Base-by-base conservation (phyloP, 2,329 filamentous ascomycete species). In the Akanthomyces muscarius region DNA sequence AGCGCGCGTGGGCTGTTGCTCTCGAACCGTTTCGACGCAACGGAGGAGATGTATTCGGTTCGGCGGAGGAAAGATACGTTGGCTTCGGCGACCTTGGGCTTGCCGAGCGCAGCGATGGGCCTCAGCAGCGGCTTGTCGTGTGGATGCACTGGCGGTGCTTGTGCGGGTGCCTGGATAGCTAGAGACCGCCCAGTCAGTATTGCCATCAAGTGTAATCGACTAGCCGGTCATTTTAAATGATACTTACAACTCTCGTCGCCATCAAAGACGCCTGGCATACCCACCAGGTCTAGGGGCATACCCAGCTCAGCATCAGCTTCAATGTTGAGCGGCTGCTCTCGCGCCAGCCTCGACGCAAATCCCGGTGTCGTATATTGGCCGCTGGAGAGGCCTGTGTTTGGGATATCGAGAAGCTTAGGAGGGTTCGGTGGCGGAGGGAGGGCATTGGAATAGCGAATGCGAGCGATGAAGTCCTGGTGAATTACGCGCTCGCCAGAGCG, bases 251-350 rank as follows among this genome's bases (percentile, higher is more conserved):
- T 89, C 80, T 98, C 94, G 74, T 98, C 92, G 64, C 93, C 94
- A 71, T 98, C 89, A 72, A 98, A 97, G 63, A 98, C 88, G 36
- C 93, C 92, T 7, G 94, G 94, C 79, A 98, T 91, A 71, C 95
- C 95, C 63, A 98, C 90, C 69, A 99, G 79, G 74, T 98, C 94
- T 73, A 99, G 87, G 64, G 93, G 92, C 95, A 99, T 98, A 63
- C 95, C 95, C 69, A 98, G 85, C 80, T 99, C 95, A 10, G 93
- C 95, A 84, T 99, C 95, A 36, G 92, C 92, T 77, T 99, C 95
- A 65, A 99, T 95, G 73, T 97, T 98, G 55, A 97, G 82, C 59
- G 94, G 91, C 79, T 98, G 95, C 72, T 97, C 92, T 71, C 94
- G 84, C 21, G 91, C 92, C 69, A 99, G 81, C 66, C 92, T 88